Base-by-base conservation (phyloP, 306 rosid species). In the Castanopsis chinensis region DNA sequence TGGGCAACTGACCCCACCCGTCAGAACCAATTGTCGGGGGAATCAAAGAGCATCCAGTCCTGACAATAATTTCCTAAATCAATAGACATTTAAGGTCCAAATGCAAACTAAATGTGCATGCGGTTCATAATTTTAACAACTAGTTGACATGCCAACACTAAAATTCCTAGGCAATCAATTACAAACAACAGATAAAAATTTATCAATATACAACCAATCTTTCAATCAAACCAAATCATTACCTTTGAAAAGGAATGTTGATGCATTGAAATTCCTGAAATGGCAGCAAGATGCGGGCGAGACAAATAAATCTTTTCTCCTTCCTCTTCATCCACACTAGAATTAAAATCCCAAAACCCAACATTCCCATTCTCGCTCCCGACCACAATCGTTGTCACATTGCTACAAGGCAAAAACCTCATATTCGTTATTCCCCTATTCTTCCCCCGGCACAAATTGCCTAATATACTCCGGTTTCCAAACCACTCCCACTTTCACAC, bases 261-360 rank as follows among this genome's bases (percentile, higher is more conserved):
- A 20, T 88, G 97, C 76, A 91, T 76, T 60, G 83, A 84, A 32
- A 92, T 91, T 76, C 97, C 98, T 0, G 91, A 92, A 78, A 95
- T 79, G n/a, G 94, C 88, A 57, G 91, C 91, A 1, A 78, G 45
- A 73, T 95, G 97, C 20, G 97, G 92, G 43, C 27, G 86, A 83
- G 89, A 95, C 64, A 86, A 75, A 79, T 87, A 82, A 61, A 90
- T 3, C 15, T 85, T 85, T 57, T 58, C 79, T 68, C 32, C 32
- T 30, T 30, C 32, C 32, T 80, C 84, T 28, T 73, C 82, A 60
- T 83, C 85, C 18, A 7, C 51, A 65, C 37, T 65, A 23, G 51
- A 73, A 82, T 79, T 91, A 65, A 87, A 78, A 81, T 85, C 78
- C 98, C 97, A 92, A 72, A 95, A 92, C 51, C 92, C 97, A 84